phyloP scores from a whole-genome alignment of 805 yeast species.

The Metschnikowia baotianmanensis region DNA sequence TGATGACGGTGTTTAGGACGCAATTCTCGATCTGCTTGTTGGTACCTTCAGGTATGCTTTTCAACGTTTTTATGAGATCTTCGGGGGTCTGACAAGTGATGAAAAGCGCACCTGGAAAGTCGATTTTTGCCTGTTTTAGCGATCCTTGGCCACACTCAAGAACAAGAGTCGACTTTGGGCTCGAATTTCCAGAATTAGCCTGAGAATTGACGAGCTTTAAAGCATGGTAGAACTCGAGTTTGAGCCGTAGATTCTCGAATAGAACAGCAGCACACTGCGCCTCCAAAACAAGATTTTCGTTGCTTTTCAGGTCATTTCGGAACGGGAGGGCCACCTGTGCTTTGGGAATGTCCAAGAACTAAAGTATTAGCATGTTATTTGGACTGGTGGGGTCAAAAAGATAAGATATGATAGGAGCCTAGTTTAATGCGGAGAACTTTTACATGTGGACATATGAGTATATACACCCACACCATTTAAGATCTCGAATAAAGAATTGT shows the following conservation, averaged over 20 bases:
- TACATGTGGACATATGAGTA: too few species aligned
- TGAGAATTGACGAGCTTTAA: slow-evolving; percentile 2
- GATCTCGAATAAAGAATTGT: too few species aligned
- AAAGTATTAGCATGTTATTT: slow-evolving; percentile 3
- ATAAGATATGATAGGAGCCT: too few species aligned
- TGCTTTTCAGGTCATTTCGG: neutral
- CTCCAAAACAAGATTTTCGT: slow-evolving; percentile 1
- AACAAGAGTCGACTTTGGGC: neutral
- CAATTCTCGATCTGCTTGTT: slow-evolving; percentile 1
- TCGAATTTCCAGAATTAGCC: too few species aligned
- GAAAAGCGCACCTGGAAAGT: neutral
- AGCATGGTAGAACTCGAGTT: slow-evolving; percentile 12
- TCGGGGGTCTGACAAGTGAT: slow-evolving; percentile 4
- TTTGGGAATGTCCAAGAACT: slow-evolving; percentile 8
- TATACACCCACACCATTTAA: too few species aligned
- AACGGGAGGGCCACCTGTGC: slow-evolving; percentile 4
- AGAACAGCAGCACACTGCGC: slow-evolving; percentile 13
- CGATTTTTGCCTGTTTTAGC: slow-evolving; percentile 1
- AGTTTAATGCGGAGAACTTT: too few species aligned
- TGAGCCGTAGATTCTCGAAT: slow-evolving; percentile 11
- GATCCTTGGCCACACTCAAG: slow-evolving; percentile 10
- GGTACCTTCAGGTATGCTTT: slow-evolving; percentile 2
- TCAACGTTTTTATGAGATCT: slow-evolving; percentile 5
- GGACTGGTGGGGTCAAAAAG: too few species aligned
- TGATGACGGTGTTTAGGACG: slow-evolving; percentile 23